Evolutionary conservation across 2,329 filamentous ascomycete genomes (phyloP), one percentile per base, ranked within the genome.

Genomic region (Sporothrix brasiliensis): DNA sequence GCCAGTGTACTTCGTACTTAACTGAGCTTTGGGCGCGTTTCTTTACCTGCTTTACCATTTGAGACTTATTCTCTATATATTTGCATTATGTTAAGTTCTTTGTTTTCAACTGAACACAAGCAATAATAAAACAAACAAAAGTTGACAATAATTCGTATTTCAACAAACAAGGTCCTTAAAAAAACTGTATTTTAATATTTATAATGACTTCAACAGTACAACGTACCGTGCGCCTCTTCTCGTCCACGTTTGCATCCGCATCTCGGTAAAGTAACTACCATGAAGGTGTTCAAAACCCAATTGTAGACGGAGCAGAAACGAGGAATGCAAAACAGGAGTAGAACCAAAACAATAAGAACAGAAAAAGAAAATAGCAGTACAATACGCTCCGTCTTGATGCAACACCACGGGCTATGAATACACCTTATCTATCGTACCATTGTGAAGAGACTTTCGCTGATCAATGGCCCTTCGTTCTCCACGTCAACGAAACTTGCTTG

Each of bases 1-100:
- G 7, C 34, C 34, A 19, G 19, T 7, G 27, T 19, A 50, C 41
- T 54, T 13, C 4, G 27, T 19, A 50, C 41, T 54, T 13, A 39
- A 54, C 49, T 27, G 50, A 54, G 49, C 27, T 27, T 53, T 19
- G 21, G 39, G 24, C 50, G 19, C 41, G 50, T 56, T 67, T 67
- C 63, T 54, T 67, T 53, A 53, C 53, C 63, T 49, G 63, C 63
- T 67, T 67, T 24, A 49, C 16, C n/a, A 19, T 61, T 19, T 5
- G 24, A 19, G 49, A 3, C 34, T 21, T 41, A 11, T 30, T 3
- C 7, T 44, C 21, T 19, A 34, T 63, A 19, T 34, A 4, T n/a
- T n/a, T 21, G n/a, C n/a, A n/a, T n/a, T n/a, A n/a, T 34, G 14
- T 30, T 19, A 4, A 19, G 2, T 21, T 52, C 4, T 27, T 27